A percentile compares a stretch with the other conserved stretches of the same genome.
Evolutionary conservation across 257 asterid genomes (phyloP).

Genomic region (Datura wrightii): DNA sequence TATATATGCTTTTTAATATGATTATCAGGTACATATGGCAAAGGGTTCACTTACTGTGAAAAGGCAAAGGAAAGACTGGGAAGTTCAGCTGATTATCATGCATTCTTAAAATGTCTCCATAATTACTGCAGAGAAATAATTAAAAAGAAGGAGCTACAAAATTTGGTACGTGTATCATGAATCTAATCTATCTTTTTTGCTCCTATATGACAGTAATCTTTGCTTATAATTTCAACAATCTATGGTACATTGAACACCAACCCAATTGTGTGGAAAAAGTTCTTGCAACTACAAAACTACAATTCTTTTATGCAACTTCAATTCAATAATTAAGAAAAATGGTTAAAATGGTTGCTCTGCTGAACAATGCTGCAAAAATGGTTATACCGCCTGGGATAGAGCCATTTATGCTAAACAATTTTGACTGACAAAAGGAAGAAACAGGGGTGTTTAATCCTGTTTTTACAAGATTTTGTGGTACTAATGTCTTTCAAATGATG

Average conservation of each 20-base stretch:
- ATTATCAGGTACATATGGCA: conserved; percentile 66
- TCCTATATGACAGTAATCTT: background rate
- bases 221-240: background rate
- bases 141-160: conserved; percentile 78
- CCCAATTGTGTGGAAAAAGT: too few species aligned
- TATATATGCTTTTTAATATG: conserved; percentile 6
- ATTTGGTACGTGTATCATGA: conserved; percentile 63
- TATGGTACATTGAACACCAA: too few species aligned
- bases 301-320: too few species aligned
- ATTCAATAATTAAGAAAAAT: too few species aligned
- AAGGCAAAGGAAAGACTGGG: conserved; percentile 83
- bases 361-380: too few species aligned
- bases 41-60: conserved; percentile 84
- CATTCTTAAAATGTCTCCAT: conserved; percentile 90
- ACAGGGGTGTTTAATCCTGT: background rate
- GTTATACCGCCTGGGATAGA: too few species aligned
- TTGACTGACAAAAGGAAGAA: background rate
- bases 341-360: too few species aligned
- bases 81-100: conserved; percentile 84
- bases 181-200: background rate
- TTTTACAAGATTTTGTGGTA: background rate
- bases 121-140: conserved; percentile 88
- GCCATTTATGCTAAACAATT: background rate
- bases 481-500: background rate
- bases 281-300: too few species aligned